Evolutionary conservation across 2,329 filamentous ascomycete genomes (phyloP).

Genomic region (Dryadomyces quercus-mongolicae): DNA sequence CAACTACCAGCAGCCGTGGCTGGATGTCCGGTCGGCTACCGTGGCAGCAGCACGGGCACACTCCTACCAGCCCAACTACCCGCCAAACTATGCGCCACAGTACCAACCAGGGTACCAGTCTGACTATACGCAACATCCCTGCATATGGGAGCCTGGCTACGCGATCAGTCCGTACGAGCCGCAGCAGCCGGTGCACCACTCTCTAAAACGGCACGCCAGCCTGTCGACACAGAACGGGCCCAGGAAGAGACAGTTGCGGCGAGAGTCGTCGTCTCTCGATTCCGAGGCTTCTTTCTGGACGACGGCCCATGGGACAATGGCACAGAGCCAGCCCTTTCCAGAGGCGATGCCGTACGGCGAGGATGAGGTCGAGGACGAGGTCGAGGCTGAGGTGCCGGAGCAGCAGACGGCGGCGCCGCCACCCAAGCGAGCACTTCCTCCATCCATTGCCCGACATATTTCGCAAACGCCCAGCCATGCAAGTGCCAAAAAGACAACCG

Average conservation of each 20-base stretch:
- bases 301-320: not conserved
- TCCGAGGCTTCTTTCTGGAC: not conserved
- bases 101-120: not conserved
- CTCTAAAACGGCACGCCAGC: not conserved
- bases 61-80: not conserved
- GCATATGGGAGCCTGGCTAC: too few relatives aligned
- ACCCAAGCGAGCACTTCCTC: constrained; percentile 9
- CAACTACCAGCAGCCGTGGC: not conserved
- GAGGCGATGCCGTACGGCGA: too few relatives aligned
- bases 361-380: not conserved
- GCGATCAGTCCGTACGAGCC: too few relatives aligned
- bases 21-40: not conserved
- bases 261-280: constrained; percentile 1
- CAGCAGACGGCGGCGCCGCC: constrained; percentile 5
- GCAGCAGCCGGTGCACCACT: not conserved
- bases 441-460: constrained; percentile 5
- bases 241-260: too few relatives aligned
- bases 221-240: too few relatives aligned
- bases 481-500: not conserved
- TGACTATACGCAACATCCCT: too few relatives aligned
- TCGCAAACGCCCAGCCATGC: constrained; percentile 4
- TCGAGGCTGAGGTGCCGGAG: too few relatives aligned
- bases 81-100: not conserved
- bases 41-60: not conserved
- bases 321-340: not conserved